Evolutionary conservation across 768 basidiomycete genomes (phyloP).

Genomic region (Sporobolomyces pararoseus): DNA sequence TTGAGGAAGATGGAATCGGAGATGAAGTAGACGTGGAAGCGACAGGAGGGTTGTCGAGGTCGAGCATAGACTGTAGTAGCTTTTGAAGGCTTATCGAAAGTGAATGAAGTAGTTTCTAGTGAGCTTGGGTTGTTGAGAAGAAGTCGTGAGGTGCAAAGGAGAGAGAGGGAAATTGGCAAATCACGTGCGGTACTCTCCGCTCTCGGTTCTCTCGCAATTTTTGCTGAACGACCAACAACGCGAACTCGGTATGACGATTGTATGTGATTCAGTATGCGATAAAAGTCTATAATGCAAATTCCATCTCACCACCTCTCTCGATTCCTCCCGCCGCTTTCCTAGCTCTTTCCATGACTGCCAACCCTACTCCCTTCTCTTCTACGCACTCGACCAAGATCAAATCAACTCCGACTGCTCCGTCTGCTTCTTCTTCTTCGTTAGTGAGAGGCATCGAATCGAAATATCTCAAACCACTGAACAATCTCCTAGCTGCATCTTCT

Average conservation of each 20-base stretch:
- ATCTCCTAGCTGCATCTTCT: constrained; percentile 66
- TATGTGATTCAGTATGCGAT: no score
- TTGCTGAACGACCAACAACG: no score
- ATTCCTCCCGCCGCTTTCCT: constrained; percentile 75
- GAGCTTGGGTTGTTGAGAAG: no score
- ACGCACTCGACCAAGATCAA: constrained; percentile 82
- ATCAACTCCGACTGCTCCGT: constrained; percentile 61
- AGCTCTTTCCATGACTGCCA: constrained; percentile 92
- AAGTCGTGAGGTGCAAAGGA: no score
- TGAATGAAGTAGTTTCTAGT: no score
- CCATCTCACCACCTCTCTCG: constrained; percentile 26
- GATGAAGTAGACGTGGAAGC: not conserved
- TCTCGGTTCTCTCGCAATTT: no score
- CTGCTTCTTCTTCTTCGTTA: constrained; percentile 45
- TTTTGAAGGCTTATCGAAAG: no score
- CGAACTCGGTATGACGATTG: no score
- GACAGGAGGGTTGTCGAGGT: no score
- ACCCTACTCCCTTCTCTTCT: constrained; percentile 70
- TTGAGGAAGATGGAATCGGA: not conserved
- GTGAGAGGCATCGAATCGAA: constrained; percentile 56
- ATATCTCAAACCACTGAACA: constrained; percentile 82
- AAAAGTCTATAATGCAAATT: constrained; percentile 14
- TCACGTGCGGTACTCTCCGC: no score
- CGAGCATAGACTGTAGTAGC: no score
- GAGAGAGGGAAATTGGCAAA: no score